Conservation (phyloP, 164 flowering plant genomes). For the Kingdonia uniflora region DNA sequence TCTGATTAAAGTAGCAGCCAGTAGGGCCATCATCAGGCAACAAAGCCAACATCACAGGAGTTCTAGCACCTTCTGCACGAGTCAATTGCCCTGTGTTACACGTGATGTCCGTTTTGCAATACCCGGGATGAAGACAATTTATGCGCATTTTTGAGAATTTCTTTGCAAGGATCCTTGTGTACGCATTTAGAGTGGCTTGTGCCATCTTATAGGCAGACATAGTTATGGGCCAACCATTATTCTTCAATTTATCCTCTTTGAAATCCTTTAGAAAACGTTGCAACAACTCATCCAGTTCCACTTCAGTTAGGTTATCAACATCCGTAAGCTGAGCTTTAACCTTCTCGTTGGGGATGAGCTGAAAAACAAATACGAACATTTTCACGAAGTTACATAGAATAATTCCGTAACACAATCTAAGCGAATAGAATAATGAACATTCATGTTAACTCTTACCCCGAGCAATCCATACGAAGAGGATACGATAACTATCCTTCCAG, state of each 20-base stretch:
- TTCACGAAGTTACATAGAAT: too few relatives aligned
- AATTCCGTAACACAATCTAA: too few relatives aligned
- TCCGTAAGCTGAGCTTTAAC: too few relatives aligned
- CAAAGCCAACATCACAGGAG: too few relatives aligned
- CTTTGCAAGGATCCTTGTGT: constrained; percentile 1
- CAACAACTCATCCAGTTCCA: not conserved
- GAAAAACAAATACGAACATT: too few relatives aligned
- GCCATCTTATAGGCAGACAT: not conserved
- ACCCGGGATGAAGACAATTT: not conserved
- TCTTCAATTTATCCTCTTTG: not conserved
- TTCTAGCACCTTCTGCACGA: not conserved
- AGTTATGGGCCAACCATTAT: not conserved
- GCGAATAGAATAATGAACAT: too few relatives aligned
- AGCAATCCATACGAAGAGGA: too few relatives aligned
- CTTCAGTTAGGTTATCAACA: too few relatives aligned
- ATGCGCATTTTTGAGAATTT: not conserved
- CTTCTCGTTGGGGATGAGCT: not conserved
- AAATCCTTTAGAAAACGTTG: not conserved
- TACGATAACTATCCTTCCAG: too few relatives aligned
- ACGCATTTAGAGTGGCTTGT: not conserved
- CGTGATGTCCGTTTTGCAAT: not conserved
- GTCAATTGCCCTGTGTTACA: not conserved
- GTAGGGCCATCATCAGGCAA: constrained; percentile 1
- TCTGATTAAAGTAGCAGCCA: not conserved
- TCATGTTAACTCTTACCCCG: too few relatives aligned